A percentile compares a stretch with the other conserved stretches of the same genome.
These are phyloP conservation scores for Phaffia australis DNA, from an alignment of 768 basidiomycete genomes.

Conservation along the genomic window DNA sequence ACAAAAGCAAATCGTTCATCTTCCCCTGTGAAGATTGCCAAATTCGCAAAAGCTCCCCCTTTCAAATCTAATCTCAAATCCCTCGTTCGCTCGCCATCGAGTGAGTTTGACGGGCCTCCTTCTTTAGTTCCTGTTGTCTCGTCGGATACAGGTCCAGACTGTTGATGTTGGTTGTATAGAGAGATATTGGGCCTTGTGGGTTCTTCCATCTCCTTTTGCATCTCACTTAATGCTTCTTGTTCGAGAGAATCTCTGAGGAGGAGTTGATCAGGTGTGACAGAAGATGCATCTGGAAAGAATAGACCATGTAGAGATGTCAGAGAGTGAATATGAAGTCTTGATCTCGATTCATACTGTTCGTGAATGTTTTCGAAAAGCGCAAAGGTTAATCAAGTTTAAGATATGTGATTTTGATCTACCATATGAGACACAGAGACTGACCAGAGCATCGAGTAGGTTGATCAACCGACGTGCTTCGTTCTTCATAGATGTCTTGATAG, in stretches of 20 bases:
- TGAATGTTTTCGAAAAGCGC: background rate
- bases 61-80: background rate
- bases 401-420: no score
- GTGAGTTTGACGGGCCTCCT: background rate
- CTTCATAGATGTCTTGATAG: slow-evolving; percentile 19
- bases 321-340: slow-evolving; percentile 18
- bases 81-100: background rate
- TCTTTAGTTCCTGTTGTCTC: background rate
- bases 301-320: slow-evolving; percentile 9
- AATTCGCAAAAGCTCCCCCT: slow-evolving; percentile 12
- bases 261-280: background rate
- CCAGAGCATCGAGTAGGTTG: slow-evolving; percentile 24
- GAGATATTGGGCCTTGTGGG: slow-evolving; percentile 25
- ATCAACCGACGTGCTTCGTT: slow-evolving; percentile 26
- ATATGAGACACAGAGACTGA: background rate
- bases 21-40: slow-evolving; percentile 21
- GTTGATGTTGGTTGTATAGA: slow-evolving; percentile 1
- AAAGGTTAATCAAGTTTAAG: background rate
- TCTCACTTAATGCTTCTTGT: slow-evolving; percentile 22
- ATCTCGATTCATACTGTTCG: slow-evolving; percentile 18
- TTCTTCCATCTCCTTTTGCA: slow-evolving; percentile 22
- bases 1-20: slow-evolving; percentile 24
- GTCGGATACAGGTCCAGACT: background rate
- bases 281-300: slow-evolving; percentile 22
- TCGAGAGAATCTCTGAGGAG: slow-evolving; percentile 13